phyloP scores from a whole-genome alignment of 345 rosid genomes.

The Physaria fendleri region DNA sequence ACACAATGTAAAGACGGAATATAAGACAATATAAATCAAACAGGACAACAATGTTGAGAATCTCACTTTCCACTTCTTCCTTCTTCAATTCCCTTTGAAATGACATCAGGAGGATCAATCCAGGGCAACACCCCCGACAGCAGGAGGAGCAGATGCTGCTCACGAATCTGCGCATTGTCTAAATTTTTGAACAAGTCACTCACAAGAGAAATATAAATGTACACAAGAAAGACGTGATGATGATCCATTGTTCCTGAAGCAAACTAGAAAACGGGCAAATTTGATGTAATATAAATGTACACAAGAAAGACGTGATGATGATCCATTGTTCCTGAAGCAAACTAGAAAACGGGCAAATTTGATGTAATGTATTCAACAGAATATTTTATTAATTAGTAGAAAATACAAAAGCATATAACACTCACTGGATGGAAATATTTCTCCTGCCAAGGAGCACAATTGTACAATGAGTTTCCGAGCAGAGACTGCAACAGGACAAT shows the following conservation, averaged over 20 bases:
- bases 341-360: neutral
- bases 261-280: neutral
- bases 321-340: constrained; percentile 9
- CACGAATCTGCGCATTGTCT: constrained; percentile 69
- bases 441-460: constrained; percentile 80
- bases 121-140: constrained; percentile 81
- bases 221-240: constrained; percentile 5
- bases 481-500: constrained; percentile 90
- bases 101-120: constrained; percentile 84
- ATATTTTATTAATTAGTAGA: constrained; percentile 3
- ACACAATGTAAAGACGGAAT: constrained; percentile 17
- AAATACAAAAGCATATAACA: constrained; percentile 15
- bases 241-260: constrained; percentile 3
- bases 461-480: constrained; percentile 92
- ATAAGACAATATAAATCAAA: constrained; percentile 27
- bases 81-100: constrained; percentile 68
- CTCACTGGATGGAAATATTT: constrained; percentile 73
- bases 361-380: constrained; percentile 8
- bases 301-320: constrained; percentile 1
- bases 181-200: constrained; percentile 39
- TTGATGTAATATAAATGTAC: constrained; percentile 20
- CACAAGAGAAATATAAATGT: constrained; percentile 17
- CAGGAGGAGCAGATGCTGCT: constrained; percentile 74
- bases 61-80: constrained; percentile 88
- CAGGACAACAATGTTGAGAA: constrained; percentile 10